A percentile compares a stretch with the other conserved stretches of the same genome.
These are phyloP conservation scores for Penicillium canariense DNA, from an alignment of 495 filamentous ascomycete genomes.

Conservation along the genomic window DNA sequence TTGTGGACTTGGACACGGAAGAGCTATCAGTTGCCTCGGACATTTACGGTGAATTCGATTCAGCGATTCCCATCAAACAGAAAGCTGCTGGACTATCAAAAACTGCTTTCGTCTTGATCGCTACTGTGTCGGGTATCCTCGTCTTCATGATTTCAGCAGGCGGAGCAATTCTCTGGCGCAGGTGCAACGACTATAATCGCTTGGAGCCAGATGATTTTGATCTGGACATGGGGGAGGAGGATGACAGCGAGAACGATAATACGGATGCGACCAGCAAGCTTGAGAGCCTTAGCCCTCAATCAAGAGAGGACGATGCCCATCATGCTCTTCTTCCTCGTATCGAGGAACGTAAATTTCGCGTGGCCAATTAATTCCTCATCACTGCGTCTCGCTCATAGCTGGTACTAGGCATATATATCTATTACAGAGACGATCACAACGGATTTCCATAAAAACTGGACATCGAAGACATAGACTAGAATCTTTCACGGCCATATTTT, in stretches of 20 bases:
- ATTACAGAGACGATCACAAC: too few relatives aligned
- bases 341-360: too few relatives aligned
- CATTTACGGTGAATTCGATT: neutral
- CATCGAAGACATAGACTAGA: too few relatives aligned
- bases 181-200: constrained; percentile 7
- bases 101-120: neutral
- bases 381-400: too few relatives aligned
- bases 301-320: too few relatives aligned
- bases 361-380: too few relatives aligned
- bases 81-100: neutral
- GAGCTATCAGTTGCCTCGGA: constrained; percentile 4
- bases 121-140: neutral
- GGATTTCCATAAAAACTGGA: too few relatives aligned
- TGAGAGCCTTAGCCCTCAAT: too few relatives aligned
- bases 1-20: constrained; percentile 16
- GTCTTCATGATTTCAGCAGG: neutral
- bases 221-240: constrained; percentile 4
- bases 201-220: constrained; percentile 18
- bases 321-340: too few relatives aligned
- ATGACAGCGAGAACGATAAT: constrained; percentile 1
- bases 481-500: too few relatives aligned
- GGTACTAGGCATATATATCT: too few relatives aligned
- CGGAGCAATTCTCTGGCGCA: constrained; percentile 2
- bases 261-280: too few relatives aligned
- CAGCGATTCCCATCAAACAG: neutral